These are phyloP conservation scores for Handroanthus guayacan DNA, from an alignment of 257 asterid species.

Conservation along the genomic window DNA sequence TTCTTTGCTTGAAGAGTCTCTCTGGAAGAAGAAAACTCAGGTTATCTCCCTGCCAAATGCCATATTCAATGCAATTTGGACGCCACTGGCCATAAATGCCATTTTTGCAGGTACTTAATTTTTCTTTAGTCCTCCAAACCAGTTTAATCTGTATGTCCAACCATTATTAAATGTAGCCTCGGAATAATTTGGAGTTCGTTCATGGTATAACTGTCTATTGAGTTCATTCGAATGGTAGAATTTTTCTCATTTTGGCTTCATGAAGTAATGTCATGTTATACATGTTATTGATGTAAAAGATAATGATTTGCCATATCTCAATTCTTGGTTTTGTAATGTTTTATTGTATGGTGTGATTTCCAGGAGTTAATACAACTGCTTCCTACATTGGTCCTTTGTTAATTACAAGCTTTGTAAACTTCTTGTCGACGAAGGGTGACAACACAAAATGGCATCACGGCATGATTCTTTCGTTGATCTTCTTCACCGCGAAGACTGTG, in stretches of 20 bases:
- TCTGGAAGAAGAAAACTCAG: slow-evolving; percentile 54
- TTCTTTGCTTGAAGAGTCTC: slow-evolving; percentile 65
- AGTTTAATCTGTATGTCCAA: neutral
- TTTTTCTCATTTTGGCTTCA: neutral
- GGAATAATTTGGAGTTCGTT: too few species aligned
- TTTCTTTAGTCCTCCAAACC: slow-evolving; percentile 6
- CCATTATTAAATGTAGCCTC: neutral
- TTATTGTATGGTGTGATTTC: neutral
- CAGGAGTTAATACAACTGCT: slow-evolving; percentile 78
- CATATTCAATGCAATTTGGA: slow-evolving; percentile 50
- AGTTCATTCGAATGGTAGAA: too few species aligned
- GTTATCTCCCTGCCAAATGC: slow-evolving; percentile 58
- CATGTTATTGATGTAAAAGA: neutral
- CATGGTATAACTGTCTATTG: too few species aligned
- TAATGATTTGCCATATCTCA: neutral
- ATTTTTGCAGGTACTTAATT: slow-evolving; percentile 83
- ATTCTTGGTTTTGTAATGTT: slow-evolving; percentile 16
- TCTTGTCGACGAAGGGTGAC: slow-evolving; percentile 59
- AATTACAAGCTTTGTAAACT: slow-evolving; percentile 80
- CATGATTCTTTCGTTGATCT: slow-evolving; percentile 63
- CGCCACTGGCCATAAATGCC: slow-evolving; percentile 68
- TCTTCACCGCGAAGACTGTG: slow-evolving; percentile 73
- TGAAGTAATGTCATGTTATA: neutral
- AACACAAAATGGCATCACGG: slow-evolving; percentile 59
- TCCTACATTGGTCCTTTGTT: slow-evolving; percentile 82